These are phyloP conservation scores for Kodamaea kakaduensis DNA, from an alignment of 805 yeast genomes.

Conservation along the genomic window DNA sequence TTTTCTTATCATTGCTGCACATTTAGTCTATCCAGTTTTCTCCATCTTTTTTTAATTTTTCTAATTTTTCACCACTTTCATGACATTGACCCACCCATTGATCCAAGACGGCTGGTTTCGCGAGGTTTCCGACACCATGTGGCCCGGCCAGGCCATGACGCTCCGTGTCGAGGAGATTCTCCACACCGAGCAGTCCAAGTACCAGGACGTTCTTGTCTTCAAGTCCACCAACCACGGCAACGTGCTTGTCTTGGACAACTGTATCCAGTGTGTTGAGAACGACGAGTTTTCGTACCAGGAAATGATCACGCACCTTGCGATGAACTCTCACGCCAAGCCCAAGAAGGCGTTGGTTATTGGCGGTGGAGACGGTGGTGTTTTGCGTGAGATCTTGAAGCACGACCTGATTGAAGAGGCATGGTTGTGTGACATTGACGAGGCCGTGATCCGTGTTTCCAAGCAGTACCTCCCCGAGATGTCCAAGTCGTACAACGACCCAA, in stretches of 20 bases:
- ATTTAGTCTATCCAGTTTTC: too few relatives aligned
- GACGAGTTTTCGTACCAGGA: slow-evolving; percentile 98
- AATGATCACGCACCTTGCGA: slow-evolving; percentile 92
- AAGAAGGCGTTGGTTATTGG: slow-evolving; percentile 92
- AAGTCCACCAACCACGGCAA: slow-evolving; percentile 93
- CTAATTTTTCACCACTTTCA: too few relatives aligned
- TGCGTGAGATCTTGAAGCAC: slow-evolving; percentile 92
- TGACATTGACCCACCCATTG: slow-evolving; percentile 47
- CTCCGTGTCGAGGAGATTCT: slow-evolving; percentile 82
- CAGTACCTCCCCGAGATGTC: slow-evolving; percentile 86
- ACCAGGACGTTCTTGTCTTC: slow-evolving; percentile 92
- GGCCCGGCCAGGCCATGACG: slow-evolving; percentile 99
- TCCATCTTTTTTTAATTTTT: too few relatives aligned
- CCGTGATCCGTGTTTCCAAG: slow-evolving; percentile 83
- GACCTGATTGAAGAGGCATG: slow-evolving; percentile 80
- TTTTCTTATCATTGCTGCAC: too few relatives aligned
- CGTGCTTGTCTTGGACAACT: slow-evolving; percentile 91
- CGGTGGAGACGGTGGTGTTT: slow-evolving; percentile 99
- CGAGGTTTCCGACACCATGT: slow-evolving; percentile 90
- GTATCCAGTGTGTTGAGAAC: slow-evolving; percentile 93
- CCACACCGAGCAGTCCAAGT: slow-evolving; percentile 79
- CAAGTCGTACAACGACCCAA: slow-evolving; percentile 77
- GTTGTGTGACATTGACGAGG: slow-evolving; percentile 93
- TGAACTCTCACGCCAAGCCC: slow-evolving; percentile 92
- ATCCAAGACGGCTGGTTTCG: slow-evolving; percentile 93